These are phyloP conservation scores for Actinomortierella wolfii DNA, from an alignment of 371 early-diverging fungal species.

Conservation along the genomic window DNA sequence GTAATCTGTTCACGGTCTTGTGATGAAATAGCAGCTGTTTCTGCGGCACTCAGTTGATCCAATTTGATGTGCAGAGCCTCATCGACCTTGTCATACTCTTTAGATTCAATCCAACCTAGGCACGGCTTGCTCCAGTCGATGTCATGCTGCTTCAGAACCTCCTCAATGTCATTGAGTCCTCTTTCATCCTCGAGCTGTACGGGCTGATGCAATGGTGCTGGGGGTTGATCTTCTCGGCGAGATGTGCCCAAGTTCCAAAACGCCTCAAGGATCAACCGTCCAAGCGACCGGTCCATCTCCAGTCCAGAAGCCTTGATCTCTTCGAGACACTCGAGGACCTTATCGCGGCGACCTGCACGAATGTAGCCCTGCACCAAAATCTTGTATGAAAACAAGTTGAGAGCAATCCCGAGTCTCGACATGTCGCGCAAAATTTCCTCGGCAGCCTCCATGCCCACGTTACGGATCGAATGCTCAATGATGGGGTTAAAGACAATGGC, in stretches of 20 bases:
- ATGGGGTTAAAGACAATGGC: constrained; percentile 43
- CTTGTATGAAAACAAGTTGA: constrained; percentile 36
- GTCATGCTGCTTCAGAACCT: too few relatives aligned
- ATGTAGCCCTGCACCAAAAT: constrained; percentile 33
- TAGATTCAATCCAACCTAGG: constrained; percentile 13
- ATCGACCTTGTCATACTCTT: constrained; percentile 21
- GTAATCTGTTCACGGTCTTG: constrained; percentile 10
- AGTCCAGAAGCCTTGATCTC: constrained; percentile 24
- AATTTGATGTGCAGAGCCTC: constrained; percentile 18
- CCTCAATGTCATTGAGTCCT: too few relatives aligned
- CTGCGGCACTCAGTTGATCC: neutral
- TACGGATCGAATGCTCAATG: constrained; percentile 22
- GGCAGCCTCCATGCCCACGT: constrained; percentile 31
- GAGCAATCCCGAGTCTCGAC: constrained; percentile 13
- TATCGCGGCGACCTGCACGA: constrained; percentile 19
- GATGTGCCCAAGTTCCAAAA: neutral
- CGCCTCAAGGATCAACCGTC: constrained; percentile 26
- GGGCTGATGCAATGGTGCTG: too few relatives aligned
- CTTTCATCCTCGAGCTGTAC: too few relatives aligned
- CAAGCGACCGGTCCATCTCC: constrained; percentile 31
- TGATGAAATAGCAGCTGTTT: neutral
- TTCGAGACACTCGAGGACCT: constrained; percentile 25
- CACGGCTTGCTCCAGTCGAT: constrained; percentile 23
- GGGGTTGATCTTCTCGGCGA: too few relatives aligned
- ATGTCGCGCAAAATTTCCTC: constrained; percentile 33